phyloP scores from a whole-genome alignment of 116 monocot genomes.

The Cymodocea nodosa region DNA sequence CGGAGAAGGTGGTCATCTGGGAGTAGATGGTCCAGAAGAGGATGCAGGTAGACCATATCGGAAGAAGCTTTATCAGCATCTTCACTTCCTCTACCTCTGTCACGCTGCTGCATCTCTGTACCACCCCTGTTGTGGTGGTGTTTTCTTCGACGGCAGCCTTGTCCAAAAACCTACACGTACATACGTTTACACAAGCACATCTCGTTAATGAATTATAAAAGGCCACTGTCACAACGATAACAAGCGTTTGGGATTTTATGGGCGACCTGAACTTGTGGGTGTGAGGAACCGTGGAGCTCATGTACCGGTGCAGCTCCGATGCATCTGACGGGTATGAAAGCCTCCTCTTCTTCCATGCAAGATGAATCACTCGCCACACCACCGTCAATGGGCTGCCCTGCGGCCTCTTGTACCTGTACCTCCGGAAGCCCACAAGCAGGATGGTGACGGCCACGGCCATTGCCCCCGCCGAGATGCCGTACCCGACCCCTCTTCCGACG shows the following conservation, averaged over 20 bases:
- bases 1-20: slow-evolving; percentile 63
- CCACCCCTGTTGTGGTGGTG: background rate
- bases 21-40: slow-evolving; percentile 56
- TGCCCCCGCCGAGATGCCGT: slow-evolving; percentile 47
- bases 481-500: slow-evolving; percentile 51
- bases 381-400: slow-evolving; percentile 37
- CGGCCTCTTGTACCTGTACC: slow-evolving; percentile 42
- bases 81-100: slow-evolving; percentile 59
- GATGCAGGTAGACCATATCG: slow-evolving; percentile 52
- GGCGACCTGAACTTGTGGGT: slow-evolving; percentile 34
- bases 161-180: slow-evolving; percentile 10
- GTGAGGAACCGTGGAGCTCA: slow-evolving; percentile 24
- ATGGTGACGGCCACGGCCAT: slow-evolving; percentile 29
- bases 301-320: slow-evolving; percentile 18
- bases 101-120: slow-evolving; percentile 12
- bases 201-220: too few species aligned
- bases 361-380: slow-evolving; percentile 22
- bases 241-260: background rate
- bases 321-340: slow-evolving; percentile 11
- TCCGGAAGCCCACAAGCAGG: slow-evolving; percentile 39
- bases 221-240: too few species aligned
- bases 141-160: slow-evolving; percentile 15
- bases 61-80: slow-evolving; percentile 45
- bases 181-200: background rate
- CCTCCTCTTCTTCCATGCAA: slow-evolving; percentile 38